These are phyloP conservation scores for Populus tremula DNA, from an alignment of 345 rosid species.

Conservation along the genomic window DNA sequence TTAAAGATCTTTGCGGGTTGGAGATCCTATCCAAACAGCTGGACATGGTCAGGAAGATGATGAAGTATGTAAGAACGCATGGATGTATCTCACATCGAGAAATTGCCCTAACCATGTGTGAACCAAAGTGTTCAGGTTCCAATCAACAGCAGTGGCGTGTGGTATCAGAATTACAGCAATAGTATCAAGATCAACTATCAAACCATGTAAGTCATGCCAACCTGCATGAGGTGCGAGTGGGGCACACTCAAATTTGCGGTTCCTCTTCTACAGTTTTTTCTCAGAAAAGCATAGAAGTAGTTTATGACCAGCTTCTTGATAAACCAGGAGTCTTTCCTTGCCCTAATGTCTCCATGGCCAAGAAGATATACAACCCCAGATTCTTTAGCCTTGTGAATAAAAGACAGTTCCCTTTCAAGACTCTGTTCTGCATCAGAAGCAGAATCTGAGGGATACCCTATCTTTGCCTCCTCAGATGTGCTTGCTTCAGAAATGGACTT, in stretches of 20 bases:
- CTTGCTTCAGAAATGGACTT: constrained; percentile 50
- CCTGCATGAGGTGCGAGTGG: constrained; percentile 93
- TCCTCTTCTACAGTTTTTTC: constrained; percentile 95
- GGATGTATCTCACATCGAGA: neutral
- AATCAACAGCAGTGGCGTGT: constrained; percentile 1
- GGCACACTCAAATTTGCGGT: constrained; percentile 89
- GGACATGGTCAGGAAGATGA: neutral
- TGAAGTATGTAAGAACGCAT: neutral
- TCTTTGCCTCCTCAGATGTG: constrained; percentile 47
- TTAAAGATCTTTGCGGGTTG: neutral
- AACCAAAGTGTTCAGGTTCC: neutral
- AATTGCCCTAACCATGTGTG: neutral
- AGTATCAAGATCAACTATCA: constrained; percentile 31
- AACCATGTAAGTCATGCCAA: constrained; percentile 99
- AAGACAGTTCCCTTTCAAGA: constrained; percentile 89
- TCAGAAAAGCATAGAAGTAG: constrained; percentile 90
- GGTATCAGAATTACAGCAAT: neutral
- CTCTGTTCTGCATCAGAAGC: constrained; percentile 73
- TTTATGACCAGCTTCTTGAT: constrained; percentile 86
- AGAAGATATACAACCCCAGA: constrained; percentile 96
- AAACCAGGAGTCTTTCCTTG: constrained; percentile 98
- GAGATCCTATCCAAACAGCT: neutral
- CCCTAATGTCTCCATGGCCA: constrained; percentile 95
- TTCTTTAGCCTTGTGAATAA: constrained; percentile 86
- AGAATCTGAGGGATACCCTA: constrained; percentile 35